A percentile compares a stretch with the other conserved stretches of the same genome.
Conservation (phyloP, 106 monocot species). For the Ottelia alismoides region DNA sequence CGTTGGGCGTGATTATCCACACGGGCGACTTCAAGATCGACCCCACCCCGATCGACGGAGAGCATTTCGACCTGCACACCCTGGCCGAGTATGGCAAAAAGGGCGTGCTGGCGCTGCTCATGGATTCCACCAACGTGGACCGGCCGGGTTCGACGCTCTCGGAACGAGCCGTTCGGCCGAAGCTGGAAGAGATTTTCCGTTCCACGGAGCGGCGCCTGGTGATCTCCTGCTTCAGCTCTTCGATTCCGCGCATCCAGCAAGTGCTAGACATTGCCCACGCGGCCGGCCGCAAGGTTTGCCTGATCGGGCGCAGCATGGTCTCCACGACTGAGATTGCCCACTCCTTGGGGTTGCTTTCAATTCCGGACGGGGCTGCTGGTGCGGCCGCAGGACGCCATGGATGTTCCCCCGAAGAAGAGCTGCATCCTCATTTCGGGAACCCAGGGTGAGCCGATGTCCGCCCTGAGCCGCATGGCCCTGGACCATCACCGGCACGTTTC, state of each 20-base stretch:
- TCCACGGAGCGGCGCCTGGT: not conserved
- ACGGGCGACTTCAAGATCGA: not conserved
- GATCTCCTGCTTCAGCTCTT: not conserved
- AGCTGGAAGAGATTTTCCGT: not conserved
- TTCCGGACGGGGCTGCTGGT: not conserved
- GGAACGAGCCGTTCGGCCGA: not conserved
- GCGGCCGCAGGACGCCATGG: not conserved
- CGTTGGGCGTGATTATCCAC: not conserved
- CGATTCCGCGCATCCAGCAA: not conserved
- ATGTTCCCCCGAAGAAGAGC: not conserved
- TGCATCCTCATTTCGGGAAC: not conserved
- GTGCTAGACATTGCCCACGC: not conserved
- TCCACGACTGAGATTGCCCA: no score
- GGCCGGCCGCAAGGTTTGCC: not conserved
- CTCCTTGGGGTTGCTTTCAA: not conserved
- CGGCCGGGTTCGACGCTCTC: not conserved
- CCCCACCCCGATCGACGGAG: not conserved
- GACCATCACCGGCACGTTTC: not conserved
- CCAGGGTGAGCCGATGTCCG: not conserved
- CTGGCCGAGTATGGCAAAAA: not conserved
- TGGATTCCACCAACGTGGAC: not conserved
- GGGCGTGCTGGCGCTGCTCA: not conserved
- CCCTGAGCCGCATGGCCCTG: not conserved
- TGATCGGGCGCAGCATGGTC: not conserved
- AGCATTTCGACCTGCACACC: not conserved